Percentiles rank a stretch among this genome's conserved stretches.
Evolutionary conservation across 257 asterid genomes (phyloP).

Genomic region (Solanum gracilifrons): DNA sequence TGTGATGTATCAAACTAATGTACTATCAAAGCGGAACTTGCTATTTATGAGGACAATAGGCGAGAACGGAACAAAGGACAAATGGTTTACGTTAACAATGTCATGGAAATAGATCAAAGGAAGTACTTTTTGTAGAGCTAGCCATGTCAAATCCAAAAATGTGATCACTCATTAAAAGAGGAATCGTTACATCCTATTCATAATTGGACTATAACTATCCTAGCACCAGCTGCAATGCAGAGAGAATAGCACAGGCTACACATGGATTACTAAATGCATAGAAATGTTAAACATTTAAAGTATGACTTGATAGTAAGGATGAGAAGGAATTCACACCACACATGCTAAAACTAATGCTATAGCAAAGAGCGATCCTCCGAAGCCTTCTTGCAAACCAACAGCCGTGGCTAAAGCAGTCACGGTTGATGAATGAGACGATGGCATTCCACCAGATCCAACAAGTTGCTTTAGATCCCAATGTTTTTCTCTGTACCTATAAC

Average conservation of each 20-base stretch:
- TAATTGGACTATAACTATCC: background rate
- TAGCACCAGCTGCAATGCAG: background rate
- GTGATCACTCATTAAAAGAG: background rate
- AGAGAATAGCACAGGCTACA: background rate
- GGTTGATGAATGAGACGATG: slow-evolving; percentile 94
- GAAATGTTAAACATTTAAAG: background rate
- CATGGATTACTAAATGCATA: background rate
- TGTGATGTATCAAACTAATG: background rate
- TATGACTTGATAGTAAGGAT: background rate
- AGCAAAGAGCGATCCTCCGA: slow-evolving; percentile 73
- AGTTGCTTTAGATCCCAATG: slow-evolving; percentile 78
- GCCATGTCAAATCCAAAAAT: background rate
- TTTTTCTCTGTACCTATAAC: slow-evolving; percentile 80
- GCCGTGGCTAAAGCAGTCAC: slow-evolving; percentile 83
- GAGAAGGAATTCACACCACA: slow-evolving; percentile 40
- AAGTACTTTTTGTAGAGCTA: background rate
- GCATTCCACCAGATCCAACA: slow-evolving; percentile 96
- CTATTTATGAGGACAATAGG: background rate
- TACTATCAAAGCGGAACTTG: background rate
- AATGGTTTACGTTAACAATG: background rate
- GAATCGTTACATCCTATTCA: background rate
- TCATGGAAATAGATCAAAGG: background rate
- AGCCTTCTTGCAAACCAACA: slow-evolving; percentile 78
- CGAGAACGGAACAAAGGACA: background rate
- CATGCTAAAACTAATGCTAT: slow-evolving; percentile 59